Base-by-base conservation (phyloP, 2,329 filamentous ascomycete species). In the Ophiocordyceps sinensis region DNA sequence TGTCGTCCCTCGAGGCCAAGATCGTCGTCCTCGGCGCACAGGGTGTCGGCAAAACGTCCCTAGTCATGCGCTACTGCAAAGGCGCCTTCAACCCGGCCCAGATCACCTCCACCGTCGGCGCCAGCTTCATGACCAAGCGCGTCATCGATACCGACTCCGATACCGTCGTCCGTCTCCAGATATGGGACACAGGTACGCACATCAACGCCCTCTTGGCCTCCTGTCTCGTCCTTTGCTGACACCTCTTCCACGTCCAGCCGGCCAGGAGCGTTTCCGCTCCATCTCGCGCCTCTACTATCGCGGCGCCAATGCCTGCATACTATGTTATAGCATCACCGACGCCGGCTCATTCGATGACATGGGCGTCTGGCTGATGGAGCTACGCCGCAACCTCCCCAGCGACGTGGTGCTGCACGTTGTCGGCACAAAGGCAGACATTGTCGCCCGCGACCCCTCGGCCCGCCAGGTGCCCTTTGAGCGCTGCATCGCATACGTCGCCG, bases 251-350 rank as follows among this genome's bases (percentile, higher is more conserved):
- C 19, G 17, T 21, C 42, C 57, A 69, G 78, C 89, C 43, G 89
- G 89, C 45, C 89, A 98, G 58, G 89, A 98, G 66, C 79, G 89
- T 43, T 98, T 96, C 61, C 79, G 89, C 52, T 88, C 83, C 46
- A 96, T 98, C 54, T 93, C 86, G 10, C 82, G 88, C 43, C 77
- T 98, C 41, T 96, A 96, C 69, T 98, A 98, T 65, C 82, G 89
- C 55, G 88, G 88, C 57, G 89, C 89, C 46, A 89, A 94, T 57
- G 88, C 88, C 44, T 91, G 85, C 53, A 85, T 95, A 45, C 75
- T 95, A 37, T 94, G 88, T 71, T 95, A 95, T 67, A 85, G 85
- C 66, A 93, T 95, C 58, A 94, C 87, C 45, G 82, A 88, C 59
- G 79, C 82, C 45, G 67, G 77, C 51, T 91, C 84, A 45, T 95